Evolutionary conservation across 1,284 basidiomycete species (phyloP).

Genomic region (Tranzscheliella williamsii): DNA sequence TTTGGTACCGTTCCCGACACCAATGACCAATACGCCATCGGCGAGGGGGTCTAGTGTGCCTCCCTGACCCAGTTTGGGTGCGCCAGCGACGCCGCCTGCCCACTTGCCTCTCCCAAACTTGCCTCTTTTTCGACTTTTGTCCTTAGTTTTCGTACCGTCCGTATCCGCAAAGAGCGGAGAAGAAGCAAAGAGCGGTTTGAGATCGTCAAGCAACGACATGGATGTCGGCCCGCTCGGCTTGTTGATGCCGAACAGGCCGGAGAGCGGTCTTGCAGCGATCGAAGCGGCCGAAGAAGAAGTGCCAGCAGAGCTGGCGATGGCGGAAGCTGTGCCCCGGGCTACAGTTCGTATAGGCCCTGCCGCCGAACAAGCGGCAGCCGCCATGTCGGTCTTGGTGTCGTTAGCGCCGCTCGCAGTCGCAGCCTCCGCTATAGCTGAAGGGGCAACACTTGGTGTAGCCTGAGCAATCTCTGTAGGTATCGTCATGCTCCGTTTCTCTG

Average conservation of each 20-base stretch:
- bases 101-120: slow-evolving; percentile 41
- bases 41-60: slow-evolving; percentile 96
- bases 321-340: background rate
- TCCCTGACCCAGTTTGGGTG: slow-evolving; percentile 80
- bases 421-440: no score
- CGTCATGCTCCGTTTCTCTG: no score
- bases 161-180: slow-evolving; percentile 73
- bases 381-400: no score
- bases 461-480: no score
- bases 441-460: no score
- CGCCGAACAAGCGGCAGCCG: background rate
- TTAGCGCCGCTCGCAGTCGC: no score
- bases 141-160: slow-evolving; percentile 64
- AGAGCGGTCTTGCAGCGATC: slow-evolving; percentile 67
- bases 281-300: slow-evolving; percentile 11
- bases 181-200: slow-evolving; percentile 77
- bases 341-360: background rate
- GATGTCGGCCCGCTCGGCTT: slow-evolving; percentile 88
- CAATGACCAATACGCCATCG: slow-evolving; percentile 85
- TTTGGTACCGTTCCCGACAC: slow-evolving; percentile 88
- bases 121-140: slow-evolving; percentile 37
- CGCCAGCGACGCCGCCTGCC: slow-evolving; percentile 30
- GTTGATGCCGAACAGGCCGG: slow-evolving; percentile 77
- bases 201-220: slow-evolving; percentile 84
- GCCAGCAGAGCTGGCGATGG: slow-evolving; percentile 4